phyloP scores from a whole-genome alignment of 495 filamentous ascomycete genomes.

The Hyaloscypha finlandica region DNA sequence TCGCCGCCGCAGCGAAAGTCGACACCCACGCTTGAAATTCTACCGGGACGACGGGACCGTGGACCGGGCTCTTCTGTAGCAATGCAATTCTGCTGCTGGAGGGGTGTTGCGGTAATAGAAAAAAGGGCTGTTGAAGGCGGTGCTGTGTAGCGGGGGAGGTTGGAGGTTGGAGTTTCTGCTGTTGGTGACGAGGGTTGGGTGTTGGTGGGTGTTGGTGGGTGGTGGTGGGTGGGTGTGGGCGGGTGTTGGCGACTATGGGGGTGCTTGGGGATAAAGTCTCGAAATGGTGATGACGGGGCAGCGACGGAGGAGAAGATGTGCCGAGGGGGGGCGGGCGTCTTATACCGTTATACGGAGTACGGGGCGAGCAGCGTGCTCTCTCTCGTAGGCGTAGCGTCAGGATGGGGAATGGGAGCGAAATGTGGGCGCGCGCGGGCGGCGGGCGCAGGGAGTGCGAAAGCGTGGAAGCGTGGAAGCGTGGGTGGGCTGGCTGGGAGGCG shows the following conservation, averaged over 20 bases:
- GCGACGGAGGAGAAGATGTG: slow-evolving; percentile 21
- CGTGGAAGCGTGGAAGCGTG: slow-evolving; percentile 2
- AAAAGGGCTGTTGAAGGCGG: background rate
- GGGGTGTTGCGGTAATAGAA: background rate
- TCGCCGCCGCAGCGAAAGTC: slow-evolving; percentile 30
- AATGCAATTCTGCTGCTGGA: background rate
- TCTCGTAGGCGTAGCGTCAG: slow-evolving; percentile 2
- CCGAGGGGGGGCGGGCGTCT: slow-evolving; percentile 19
- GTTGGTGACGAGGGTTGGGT: background rate
- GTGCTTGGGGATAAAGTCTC: slow-evolving; percentile 2
- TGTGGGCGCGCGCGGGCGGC: slow-evolving; percentile 2
- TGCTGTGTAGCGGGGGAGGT: background rate
- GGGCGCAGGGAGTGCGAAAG: background rate
- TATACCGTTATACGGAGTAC: slow-evolving; percentile 18
- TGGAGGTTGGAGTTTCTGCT: background rate
- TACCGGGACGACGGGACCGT: background rate
- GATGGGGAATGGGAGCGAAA: background rate
- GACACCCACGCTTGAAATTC: slow-evolving; percentile 5
- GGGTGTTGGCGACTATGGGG: background rate
- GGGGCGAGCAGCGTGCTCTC: background rate
- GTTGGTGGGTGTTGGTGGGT: background rate
- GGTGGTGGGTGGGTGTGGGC: background rate
- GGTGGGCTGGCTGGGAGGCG: background rate
- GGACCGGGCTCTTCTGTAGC: background rate
- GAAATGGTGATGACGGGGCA: slow-evolving; percentile 21